Conservation (phyloP, 805 yeast species). For the Myxozyma kluyveri region DNA sequence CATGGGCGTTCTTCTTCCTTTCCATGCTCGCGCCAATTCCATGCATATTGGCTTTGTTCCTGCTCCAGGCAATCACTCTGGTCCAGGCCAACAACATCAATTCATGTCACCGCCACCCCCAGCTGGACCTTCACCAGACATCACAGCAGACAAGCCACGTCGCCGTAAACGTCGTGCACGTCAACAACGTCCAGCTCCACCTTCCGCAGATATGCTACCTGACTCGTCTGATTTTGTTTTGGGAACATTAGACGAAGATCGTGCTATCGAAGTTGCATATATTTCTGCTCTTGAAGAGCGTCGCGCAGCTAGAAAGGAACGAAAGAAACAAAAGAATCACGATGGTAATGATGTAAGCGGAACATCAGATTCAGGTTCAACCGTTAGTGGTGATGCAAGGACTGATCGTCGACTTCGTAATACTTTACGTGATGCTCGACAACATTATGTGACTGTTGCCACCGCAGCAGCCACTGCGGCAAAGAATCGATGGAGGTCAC, state of each 20-base stretch:
- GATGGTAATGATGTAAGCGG: too few relatives aligned
- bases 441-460: not conserved
- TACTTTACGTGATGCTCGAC: not conserved
- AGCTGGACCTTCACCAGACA: not conserved
- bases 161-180: slow-evolving; percentile 5
- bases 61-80: not conserved
- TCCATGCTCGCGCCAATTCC: not conserved
- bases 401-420: not conserved
- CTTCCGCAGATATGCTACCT: slow-evolving; percentile 30
- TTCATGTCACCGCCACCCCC: not conserved
- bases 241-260: slow-evolving; percentile 33
- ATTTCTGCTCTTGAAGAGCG: slow-evolving; percentile 28
- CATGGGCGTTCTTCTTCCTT: not conserved
- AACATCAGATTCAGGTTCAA: not conserved
- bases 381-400: not conserved
- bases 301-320: not conserved
- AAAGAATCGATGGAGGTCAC: not conserved
- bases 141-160: not conserved
- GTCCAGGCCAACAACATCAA: not conserved
- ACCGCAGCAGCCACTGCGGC: not conserved
- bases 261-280: slow-evolving; percentile 31
- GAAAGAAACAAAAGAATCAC: not conserved
- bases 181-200: slow-evolving; percentile 28
- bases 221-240: slow-evolving; percentile 34
- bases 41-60: too few relatives aligned